A percentile compares a stretch with the other conserved stretches of the same genome.
Conservation (phyloP, 2,329 filamentous ascomycete genomes). For the Xylariales sp. region DNA sequence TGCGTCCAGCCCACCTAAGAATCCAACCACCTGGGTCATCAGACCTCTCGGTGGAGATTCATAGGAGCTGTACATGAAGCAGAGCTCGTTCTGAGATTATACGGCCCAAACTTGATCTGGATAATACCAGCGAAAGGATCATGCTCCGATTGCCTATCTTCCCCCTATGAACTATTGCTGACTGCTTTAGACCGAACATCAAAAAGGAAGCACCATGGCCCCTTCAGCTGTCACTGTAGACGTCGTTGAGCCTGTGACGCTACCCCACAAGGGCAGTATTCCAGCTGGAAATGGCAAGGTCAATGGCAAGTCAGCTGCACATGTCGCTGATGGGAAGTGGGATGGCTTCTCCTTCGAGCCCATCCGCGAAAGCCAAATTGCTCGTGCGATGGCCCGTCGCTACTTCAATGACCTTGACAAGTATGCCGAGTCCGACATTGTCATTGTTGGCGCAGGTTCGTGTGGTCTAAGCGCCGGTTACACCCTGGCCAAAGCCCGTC, state of each 20-base stretch:
- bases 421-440: slow-evolving; percentile 89
- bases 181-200: slow-evolving; percentile 24
- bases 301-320: slow-evolving; percentile 42
- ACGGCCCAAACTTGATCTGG: slow-evolving; percentile 96
- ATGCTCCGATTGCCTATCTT: slow-evolving; percentile 60
- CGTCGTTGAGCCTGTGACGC: slow-evolving; percentile 47
- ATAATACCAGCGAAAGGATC: slow-evolving; percentile 99
- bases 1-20: slow-evolving; percentile 13
- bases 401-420: slow-evolving; percentile 88
- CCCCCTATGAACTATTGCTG: slow-evolving; percentile 31
- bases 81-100: slow-evolving; percentile 67
- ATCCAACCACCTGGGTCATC: slow-evolving; percentile 15
- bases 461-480: slow-evolving; percentile 85
- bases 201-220: slow-evolving; percentile 50
- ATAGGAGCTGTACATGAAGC: slow-evolving; percentile 9
- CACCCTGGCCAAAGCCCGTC: slow-evolving; percentile 74
- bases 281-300: slow-evolving; percentile 31
- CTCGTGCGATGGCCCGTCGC: slow-evolving; percentile 85
- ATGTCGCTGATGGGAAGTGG: slow-evolving; percentile 72
- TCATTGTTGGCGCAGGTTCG: slow-evolving; percentile 86
- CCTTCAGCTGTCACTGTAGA: slow-evolving; percentile 71
- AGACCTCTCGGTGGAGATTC: not conserved
- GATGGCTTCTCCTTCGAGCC: slow-evolving; percentile 75
- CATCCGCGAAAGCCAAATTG: slow-evolving; percentile 89
- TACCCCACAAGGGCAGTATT: slow-evolving; percentile 41